Base-by-base conservation (phyloP, 2,329 filamentous ascomycete genomes). In the Calonectria ilicicola region DNA sequence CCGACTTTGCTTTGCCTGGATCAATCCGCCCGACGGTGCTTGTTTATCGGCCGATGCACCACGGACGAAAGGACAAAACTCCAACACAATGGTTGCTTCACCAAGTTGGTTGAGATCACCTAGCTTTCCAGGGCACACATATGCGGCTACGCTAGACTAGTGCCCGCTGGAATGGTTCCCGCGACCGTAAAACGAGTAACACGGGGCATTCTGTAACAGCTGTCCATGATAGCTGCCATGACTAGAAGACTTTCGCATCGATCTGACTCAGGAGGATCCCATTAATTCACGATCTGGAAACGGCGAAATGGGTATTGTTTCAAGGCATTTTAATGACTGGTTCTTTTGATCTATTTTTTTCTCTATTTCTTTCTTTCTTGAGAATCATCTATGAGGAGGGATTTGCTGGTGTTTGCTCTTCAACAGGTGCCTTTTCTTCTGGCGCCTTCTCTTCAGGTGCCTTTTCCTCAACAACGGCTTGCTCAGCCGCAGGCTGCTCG, bases 311-410 rank as follows among this genome's bases (percentile, higher is more conserved):
- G 29, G 14, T n/a, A 26, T 3, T 26, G 15, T 58, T 35, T n/a
- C 32, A 26, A 38, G 21, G 1, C 32, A 60, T 40, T 60, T 32
- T 42, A 9, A 29, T 27, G 58, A 15, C 58, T 29, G 12, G 6
- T 63, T 63, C 17, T 44, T 46, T 63, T 46, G 14, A 10, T 23
- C 23, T 62, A 44, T 63, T 63, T 46, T 63, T 46, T 40, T 49
- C 29, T 40, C 32, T 68, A n/a, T 49, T 53, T 15, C 47, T 65
- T 35, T 14, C 49, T 67, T 29, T 44, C 29, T 65, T 56, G 21
- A n/a, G 15, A 44, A 38, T 29, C 65, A 67, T 72, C 66, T 72
- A 72, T 62, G 70, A 47, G 19, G 70, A 62, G 38, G 66, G 66
- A 69, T 69, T 69, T 29, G 35, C 35, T 21, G 65, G 66, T 1